A percentile compares a stretch with the other conserved stretches of the same genome.
Evolutionary conservation across 345 rosid genomes (phyloP).

Genomic region (Rhodomyrtus tomentosa): DNA sequence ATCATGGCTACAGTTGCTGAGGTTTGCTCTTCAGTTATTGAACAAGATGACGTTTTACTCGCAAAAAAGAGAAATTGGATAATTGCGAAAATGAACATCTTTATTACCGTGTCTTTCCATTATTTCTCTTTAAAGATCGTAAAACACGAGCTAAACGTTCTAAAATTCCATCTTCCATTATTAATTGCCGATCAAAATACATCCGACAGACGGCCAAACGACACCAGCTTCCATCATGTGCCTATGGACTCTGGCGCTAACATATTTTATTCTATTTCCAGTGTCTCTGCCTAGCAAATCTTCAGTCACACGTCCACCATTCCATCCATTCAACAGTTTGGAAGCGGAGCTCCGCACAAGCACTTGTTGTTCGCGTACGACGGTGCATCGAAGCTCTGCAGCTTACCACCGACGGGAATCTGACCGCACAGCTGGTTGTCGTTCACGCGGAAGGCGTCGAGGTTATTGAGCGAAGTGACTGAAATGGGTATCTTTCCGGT

Average conservation of each 20-base stretch:
- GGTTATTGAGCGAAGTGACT: neutral
- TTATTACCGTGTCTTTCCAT: neutral
- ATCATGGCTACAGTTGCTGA: neutral
- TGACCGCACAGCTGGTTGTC: conserved; percentile 3
- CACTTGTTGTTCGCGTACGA: neutral
- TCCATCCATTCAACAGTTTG: neutral
- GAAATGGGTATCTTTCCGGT: neutral
- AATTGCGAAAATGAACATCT: neutral
- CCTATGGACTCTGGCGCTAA: neutral
- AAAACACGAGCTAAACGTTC: neutral
- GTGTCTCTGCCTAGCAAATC: neutral
- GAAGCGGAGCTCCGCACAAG: conserved; percentile 8
- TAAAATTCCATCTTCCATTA: neutral
- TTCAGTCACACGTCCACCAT: neutral
- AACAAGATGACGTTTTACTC: neutral
- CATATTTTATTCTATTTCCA: neutral
- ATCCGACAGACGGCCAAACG: neutral
- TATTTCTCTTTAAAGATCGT: no score
- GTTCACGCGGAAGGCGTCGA: neutral
- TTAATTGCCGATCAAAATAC: neutral
- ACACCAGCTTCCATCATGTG: neutral
- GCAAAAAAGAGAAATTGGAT: neutral
- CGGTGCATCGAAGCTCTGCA: neutral
- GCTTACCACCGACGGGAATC: conserved; percentile 8
- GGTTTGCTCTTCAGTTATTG: neutral